These are phyloP conservation scores for Taphrina flavorubra DNA, from an alignment of 1,139 yeast genomes.

Conservation along the genomic window DNA sequence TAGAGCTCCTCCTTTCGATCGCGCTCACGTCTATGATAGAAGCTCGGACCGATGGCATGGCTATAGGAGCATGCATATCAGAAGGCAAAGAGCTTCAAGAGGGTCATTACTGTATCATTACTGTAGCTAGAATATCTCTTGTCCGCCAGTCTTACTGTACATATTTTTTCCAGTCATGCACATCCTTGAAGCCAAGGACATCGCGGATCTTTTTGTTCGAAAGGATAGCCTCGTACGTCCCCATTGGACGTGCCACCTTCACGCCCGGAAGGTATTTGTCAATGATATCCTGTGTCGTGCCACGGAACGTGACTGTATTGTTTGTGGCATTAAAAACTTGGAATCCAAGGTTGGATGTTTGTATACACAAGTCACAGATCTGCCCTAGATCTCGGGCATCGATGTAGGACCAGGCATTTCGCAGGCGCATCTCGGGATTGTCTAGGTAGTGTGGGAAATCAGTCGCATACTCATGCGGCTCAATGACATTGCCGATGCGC, in stretches of 20 bases:
- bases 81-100: too few relatives aligned
- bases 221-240: conserved; percentile 35
- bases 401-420: conserved; percentile 41
- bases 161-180: conserved; percentile 40
- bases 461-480: conserved; percentile 37
- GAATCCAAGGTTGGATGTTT: conserved; percentile 37
- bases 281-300: conserved; percentile 28
- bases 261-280: conserved; percentile 28
- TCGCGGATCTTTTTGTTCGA: conserved; percentile 35
- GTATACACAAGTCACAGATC: conserved; percentile 40
- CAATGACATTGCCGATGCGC: conserved; percentile 41
- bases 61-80: too few relatives aligned
- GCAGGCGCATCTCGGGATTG: conserved; percentile 30
- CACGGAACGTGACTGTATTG: conserved; percentile 27
- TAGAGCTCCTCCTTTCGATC: background rate
- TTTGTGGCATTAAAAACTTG: conserved; percentile 41
- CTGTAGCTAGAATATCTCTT: too few relatives aligned
- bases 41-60: too few relatives aligned
- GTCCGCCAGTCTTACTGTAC: conserved; percentile 12
- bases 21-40: too few relatives aligned
- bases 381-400: conserved; percentile 43
- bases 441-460: conserved; percentile 25
- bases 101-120: too few relatives aligned
- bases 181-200: conserved; percentile 38
- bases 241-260: conserved; percentile 31